Conservation (phyloP, 306 rosid genomes). For the Quillaja saponaria region DNA sequence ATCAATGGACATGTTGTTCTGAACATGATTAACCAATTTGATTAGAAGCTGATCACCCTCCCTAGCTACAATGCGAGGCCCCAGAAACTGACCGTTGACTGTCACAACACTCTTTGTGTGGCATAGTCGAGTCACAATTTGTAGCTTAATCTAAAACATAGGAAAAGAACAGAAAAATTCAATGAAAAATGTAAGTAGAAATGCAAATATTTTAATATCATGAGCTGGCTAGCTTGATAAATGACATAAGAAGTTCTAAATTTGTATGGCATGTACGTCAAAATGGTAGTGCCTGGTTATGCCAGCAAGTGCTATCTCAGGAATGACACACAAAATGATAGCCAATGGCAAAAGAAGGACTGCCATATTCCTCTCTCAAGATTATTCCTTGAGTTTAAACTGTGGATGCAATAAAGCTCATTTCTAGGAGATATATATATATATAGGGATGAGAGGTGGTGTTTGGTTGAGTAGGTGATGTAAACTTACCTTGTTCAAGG, state of each 20-base stretch:
- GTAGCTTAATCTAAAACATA: slow-evolving; percentile 39
- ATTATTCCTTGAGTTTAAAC: slow-evolving; percentile 2
- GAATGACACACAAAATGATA: slow-evolving; percentile 16
- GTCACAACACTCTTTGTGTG: slow-evolving; percentile 64
- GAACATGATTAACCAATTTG: slow-evolving; percentile 55
- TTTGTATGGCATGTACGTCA: slow-evolving; percentile 37
- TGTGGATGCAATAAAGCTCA: slow-evolving; percentile 16
- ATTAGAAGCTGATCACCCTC: slow-evolving; percentile 65
- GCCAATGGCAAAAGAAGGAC: slow-evolving; percentile 35
- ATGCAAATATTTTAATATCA: too few species aligned
- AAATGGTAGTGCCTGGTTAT: slow-evolving; percentile 62
- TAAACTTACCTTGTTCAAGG: slow-evolving; percentile 16
- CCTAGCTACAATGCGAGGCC: slow-evolving; percentile 69
- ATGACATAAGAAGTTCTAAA: not conserved
- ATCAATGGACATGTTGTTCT: slow-evolving; percentile 56
- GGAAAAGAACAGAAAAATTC: not conserved
- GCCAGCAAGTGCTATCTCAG: slow-evolving; percentile 46
- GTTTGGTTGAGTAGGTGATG: slow-evolving; percentile 34
- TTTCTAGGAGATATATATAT: slow-evolving; percentile 37
- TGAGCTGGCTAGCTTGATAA: slow-evolving; percentile 10
- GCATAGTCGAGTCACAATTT: slow-evolving; percentile 63
- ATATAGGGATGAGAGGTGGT: slow-evolving; percentile 8
- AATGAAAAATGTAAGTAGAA: too few species aligned
- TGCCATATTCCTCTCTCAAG: slow-evolving; percentile 36
- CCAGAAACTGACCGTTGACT: slow-evolving; percentile 74